These are phyloP conservation scores for Pugionium dolabratum DNA, from an alignment of 345 rosid genomes.

Conservation along the genomic window DNA sequence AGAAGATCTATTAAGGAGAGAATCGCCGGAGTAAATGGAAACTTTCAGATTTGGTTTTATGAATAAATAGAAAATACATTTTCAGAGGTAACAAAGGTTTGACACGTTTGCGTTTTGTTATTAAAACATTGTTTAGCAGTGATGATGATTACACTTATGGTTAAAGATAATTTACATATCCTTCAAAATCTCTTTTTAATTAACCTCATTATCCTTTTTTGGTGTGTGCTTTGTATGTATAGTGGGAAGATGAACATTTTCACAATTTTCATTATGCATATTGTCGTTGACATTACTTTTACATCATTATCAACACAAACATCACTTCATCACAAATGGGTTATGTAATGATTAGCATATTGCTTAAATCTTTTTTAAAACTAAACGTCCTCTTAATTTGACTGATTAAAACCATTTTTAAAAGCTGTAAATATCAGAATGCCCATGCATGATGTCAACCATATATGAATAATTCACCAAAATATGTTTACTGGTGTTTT, in stretches of 20 bases:
- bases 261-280: conserved; percentile 21
- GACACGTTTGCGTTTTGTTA: conserved; percentile 30
- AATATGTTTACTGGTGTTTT: conserved; percentile 11
- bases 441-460: background rate
- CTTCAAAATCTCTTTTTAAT: background rate
- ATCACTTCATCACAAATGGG: conserved; percentile 32
- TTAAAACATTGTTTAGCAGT: conserved; percentile 1
- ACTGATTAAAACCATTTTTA: conserved; percentile 24
- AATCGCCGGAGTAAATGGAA: conserved; percentile 32
- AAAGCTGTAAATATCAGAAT: too few species aligned
- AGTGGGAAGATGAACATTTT: conserved; percentile 40
- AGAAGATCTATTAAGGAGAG: conserved; percentile 25
- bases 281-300: conserved; percentile 41
- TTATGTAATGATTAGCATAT: conserved; percentile 31
- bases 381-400: conserved; percentile 34
- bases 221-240: conserved; percentile 26
- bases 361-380: background rate
- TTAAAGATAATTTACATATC: conserved; percentile 17
- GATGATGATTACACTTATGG: conserved; percentile 29
- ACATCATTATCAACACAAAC: conserved; percentile 21
- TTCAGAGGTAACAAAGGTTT: conserved; percentile 25
- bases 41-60: conserved; percentile 25
- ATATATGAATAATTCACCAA: conserved; percentile 16
- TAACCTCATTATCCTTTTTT: conserved; percentile 16
- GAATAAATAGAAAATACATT: conserved; percentile 6